Percentiles rank a stretch among this genome's conserved stretches.
These are phyloP conservation scores for Ogataea paradorogensis DNA, from an alignment of 805 yeast species.

Conservation along the genomic window DNA sequence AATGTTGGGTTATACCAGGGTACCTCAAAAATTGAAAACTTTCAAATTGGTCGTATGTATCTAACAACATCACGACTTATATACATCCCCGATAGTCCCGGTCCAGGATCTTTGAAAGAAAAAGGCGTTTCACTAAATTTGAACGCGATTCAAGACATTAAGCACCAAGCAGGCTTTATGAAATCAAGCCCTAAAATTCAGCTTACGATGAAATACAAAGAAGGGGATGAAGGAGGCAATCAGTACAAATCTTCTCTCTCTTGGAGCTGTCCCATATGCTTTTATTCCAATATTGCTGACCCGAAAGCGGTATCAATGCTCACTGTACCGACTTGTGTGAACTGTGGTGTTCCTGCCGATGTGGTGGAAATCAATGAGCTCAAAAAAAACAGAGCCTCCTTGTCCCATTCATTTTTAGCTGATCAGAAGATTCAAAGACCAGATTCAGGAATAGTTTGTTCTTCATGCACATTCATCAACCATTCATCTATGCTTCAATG, in stretches of 20 bases:
- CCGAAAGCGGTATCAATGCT: conserved; percentile 2
- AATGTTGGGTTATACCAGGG: conserved; percentile 79
- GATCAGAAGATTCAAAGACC: background rate
- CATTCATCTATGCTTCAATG: conserved; percentile 76
- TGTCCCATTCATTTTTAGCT: too few relatives aligned
- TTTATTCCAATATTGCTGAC: conserved; percentile 51
- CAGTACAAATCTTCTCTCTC: conserved; percentile 18
- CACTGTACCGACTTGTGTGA: background rate
- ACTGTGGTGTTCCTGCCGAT: background rate
- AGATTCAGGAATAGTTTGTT: conserved; percentile 35
- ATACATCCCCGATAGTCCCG: conserved; percentile 46
- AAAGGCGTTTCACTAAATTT: conserved; percentile 12
- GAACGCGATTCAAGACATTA: conserved; percentile 19
- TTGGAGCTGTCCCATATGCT: conserved; percentile 93
- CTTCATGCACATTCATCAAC: conserved; percentile 63
- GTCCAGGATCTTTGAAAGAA: background rate
- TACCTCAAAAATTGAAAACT: conserved; percentile 54
- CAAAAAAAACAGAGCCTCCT: too few relatives aligned
- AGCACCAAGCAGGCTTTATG: conserved; percentile 52
- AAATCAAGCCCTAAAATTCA: conserved; percentile 77
- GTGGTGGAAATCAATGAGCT: background rate
- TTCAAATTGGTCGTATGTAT: conserved; percentile 76
- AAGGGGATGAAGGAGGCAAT: conserved; percentile 45
- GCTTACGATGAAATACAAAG: conserved; percentile 16
- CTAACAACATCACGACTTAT: conserved; percentile 72